Base-by-base conservation (phyloP, 1,284 basidiomycete genomes). In the Rhodotorula sp. region DNA sequence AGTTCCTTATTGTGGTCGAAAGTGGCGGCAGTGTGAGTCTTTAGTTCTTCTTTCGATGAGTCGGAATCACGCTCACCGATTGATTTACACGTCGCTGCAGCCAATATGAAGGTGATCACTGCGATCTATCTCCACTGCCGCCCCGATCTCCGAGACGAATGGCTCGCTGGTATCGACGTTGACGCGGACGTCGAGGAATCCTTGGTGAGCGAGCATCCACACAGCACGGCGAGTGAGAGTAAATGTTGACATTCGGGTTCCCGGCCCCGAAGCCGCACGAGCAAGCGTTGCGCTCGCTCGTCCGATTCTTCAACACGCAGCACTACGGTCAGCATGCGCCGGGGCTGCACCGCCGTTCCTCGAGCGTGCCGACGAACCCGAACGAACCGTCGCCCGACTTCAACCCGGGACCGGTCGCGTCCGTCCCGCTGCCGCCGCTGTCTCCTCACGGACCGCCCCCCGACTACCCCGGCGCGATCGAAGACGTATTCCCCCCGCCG, bases 91-190 rank as follows among this genome's bases (percentile, higher is more conserved):
- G 37, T 42, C 37, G 37, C 37, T 42, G 37, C 78, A 95, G 93
- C 91, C 33, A 99, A 99, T 80, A 99, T 99, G 96, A 96, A 98
- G 82, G 91, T 98, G 71, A 99, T 99, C 79, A 99, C 96, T 6
- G 89, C 93, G 44, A 98, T 99, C 75, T 99, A 99, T 81, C 84
- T 99, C 70, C 96, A 97, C 79, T 98, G 95, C 80, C 86, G 95
- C 64, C 95, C 96, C 17, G 94, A 97, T 78, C 84, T 99, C 63
- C 87, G 95, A 51, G 96, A 99, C 80, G 96, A 99, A 79, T 99
- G 96, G 96, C 84, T 99, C 51, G 91, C 93, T 20, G 93, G 93
- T 3, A 89, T 88, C 26, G 96, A 99, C 79, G 88, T 93, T 10
- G 95, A 99, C 77, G 91, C 92, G 73, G 91, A 91, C 66, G 85